Conservation (phyloP, 495 filamentous ascomycete species). For the Aspergillus hancockii region DNA sequence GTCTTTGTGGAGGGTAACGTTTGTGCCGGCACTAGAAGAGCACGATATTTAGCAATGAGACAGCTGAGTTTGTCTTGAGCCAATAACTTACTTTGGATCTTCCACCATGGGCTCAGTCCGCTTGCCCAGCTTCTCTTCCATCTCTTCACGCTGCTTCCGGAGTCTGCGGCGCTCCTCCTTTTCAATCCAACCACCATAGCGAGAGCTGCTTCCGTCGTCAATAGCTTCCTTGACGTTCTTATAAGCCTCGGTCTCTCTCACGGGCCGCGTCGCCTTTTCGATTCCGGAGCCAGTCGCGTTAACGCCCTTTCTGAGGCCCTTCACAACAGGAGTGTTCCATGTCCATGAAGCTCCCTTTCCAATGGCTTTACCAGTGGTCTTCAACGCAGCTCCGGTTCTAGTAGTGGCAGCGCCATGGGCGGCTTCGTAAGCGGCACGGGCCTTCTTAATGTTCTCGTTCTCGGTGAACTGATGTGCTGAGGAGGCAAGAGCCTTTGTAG, state of each 20-base stretch:
- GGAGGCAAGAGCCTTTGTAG: constrained; percentile 87
- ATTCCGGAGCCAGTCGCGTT: constrained; percentile 80
- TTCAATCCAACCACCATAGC: constrained; percentile 94
- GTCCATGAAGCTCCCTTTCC: constrained; percentile 93
- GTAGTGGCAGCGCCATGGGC: constrained; percentile 75
- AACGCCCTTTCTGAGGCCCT: constrained; percentile 86
- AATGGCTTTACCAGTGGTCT: constrained; percentile 80
- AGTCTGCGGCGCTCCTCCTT: constrained; percentile 85
- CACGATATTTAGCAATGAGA: constrained; percentile 23
- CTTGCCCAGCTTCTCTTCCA: constrained; percentile 52
- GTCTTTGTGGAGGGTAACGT: constrained; percentile 95
- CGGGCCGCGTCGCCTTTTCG: constrained; percentile 89
- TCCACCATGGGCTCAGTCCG: constrained; percentile 63
- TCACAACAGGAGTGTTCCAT: constrained; percentile 92
- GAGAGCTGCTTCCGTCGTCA: constrained; percentile 93
- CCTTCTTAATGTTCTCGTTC: constrained; percentile 85
- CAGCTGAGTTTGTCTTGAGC: neutral
- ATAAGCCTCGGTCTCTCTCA: constrained; percentile 90
- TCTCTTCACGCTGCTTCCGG: constrained; percentile 71
- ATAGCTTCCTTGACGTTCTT: constrained; percentile 94
- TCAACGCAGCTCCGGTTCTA: constrained; percentile 74
- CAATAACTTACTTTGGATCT: constrained; percentile 78
- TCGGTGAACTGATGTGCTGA: constrained; percentile 90
- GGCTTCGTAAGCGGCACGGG: constrained; percentile 79
- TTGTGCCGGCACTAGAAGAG: constrained; percentile 76